Percentiles rank a stretch among this genome's conserved stretches.
Conservation (phyloP, 345 rosid species). For the Orychophragmus violaceus region DNA sequence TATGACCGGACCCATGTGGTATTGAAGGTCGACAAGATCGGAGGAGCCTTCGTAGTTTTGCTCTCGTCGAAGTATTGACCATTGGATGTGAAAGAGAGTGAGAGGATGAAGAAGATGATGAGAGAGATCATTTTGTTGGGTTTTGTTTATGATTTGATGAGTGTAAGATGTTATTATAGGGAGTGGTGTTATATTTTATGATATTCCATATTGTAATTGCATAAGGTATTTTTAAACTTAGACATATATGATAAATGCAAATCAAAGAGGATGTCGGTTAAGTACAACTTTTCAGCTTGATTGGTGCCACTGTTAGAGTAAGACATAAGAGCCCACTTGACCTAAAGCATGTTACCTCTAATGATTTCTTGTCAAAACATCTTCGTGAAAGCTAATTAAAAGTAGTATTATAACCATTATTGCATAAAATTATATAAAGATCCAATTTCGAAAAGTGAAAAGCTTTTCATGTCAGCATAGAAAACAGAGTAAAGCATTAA, state of each 20-base stretch:
- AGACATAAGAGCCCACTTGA: conserved; percentile 13
- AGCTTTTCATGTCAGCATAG: neutral
- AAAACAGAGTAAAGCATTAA: neutral
- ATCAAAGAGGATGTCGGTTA: conserved; percentile 12
- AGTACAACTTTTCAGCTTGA: conserved; percentile 23
- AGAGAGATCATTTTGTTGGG: conserved; percentile 10
- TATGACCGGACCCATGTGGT: conserved; percentile 94
- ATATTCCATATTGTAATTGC: no score
- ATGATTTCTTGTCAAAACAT: conserved; percentile 18
- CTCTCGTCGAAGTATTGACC: conserved; percentile 37
- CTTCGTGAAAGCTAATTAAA: conserved; percentile 14
- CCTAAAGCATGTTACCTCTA: conserved; percentile 18
- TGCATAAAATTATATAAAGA: neutral
- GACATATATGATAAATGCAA: neutral
- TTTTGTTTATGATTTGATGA: conserved; percentile 1
- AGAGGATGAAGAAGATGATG: conserved; percentile 5
- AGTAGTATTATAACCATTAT: conserved; percentile 7
- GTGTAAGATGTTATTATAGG: neutral
- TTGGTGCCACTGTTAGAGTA: conserved; percentile 22
- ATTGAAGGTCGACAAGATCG: conserved; percentile 64
- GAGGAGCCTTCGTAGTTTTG: conserved; percentile 97
- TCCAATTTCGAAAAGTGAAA: neutral
- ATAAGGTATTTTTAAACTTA: neutral
- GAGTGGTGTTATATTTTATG: neutral
- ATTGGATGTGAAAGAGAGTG: conserved; percentile 1